phyloP scores from a whole-genome alignment of 176 grass and related monocot genomes.

The Juncus inflexus region DNA sequence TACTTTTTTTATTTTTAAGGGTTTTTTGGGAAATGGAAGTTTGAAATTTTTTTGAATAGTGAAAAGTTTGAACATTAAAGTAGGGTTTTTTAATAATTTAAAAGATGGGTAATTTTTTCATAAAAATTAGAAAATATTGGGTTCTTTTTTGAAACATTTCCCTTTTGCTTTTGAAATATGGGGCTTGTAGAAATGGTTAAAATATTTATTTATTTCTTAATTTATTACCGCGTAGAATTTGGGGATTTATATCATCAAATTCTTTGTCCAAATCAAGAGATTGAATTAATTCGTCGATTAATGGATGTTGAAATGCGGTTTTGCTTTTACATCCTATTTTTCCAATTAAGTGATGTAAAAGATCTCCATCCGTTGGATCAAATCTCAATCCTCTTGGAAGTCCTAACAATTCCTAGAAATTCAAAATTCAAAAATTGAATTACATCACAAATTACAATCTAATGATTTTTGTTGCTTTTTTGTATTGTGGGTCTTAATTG shows the following conservation, averaged over 20 bases:
- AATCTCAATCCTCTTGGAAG: conserved; percentile 82
- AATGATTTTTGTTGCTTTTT: neutral
- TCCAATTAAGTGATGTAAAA: conserved; percentile 74
- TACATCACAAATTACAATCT: conserved; percentile 4
- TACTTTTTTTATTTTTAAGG: too few species aligned
- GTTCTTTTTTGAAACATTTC: too few species aligned
- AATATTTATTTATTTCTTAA: too few species aligned
- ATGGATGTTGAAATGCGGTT: conserved; percentile 57
- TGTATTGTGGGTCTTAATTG: neutral
- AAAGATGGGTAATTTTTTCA: too few species aligned
- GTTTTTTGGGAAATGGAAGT: too few species aligned
- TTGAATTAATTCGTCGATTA: conserved; percentile 66
- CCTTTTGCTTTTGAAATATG: too few species aligned
- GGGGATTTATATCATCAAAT: conserved; percentile 53
- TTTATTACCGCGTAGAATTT: conserved; percentile 59
- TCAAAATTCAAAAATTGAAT: conserved; percentile 12
- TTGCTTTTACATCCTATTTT: conserved; percentile 51
- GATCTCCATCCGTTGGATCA: conserved; percentile 60
- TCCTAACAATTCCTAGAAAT: conserved; percentile 55
- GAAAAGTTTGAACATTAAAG: too few species aligned
- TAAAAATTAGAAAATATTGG: too few species aligned
- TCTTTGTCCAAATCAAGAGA: conserved; percentile 31
- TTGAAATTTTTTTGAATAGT: too few species aligned
- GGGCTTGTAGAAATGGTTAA: too few species aligned
- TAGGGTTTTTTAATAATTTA: too few species aligned